Percentiles rank a stretch among this genome's conserved stretches.
phyloP scores from a whole-genome alignment of 148 eudicot genomes.

The Polygonum maritimum region DNA sequence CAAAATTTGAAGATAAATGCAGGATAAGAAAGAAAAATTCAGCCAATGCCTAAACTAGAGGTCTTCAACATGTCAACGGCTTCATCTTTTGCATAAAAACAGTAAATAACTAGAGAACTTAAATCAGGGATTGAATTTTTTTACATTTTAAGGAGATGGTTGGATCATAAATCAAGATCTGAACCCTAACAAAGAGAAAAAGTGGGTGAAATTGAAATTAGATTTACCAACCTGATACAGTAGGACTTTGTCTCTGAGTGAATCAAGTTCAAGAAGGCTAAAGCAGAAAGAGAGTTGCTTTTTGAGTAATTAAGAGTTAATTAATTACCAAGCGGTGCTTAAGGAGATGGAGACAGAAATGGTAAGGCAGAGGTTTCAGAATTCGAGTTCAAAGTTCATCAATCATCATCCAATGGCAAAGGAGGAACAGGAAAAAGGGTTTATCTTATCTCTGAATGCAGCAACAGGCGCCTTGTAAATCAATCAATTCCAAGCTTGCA shows the following conservation, averaged over 20 bases:
- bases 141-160: not conserved
- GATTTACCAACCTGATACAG: not conserved
- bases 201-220: not conserved
- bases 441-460: not conserved
- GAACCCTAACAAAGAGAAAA: not conserved
- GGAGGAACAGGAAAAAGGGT: not conserved
- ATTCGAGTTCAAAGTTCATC: not conserved
- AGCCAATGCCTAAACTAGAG: not conserved
- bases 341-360: not conserved
- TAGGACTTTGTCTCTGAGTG: not conserved
- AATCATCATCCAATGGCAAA: not conserved
- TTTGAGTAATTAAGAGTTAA: not conserved
- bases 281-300: not conserved
- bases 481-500: constrained; percentile 4
- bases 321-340: not conserved
- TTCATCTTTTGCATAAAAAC: not conserved
- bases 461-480: not conserved
- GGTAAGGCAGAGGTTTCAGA: not conserved
- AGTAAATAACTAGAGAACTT: not conserved
- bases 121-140: not conserved
- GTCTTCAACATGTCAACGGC: not conserved
- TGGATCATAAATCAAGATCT: not conserved
- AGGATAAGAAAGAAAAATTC: not conserved
- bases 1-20: not conserved
- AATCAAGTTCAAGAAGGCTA: not conserved